Conservation (phyloP, 371 early-diverging fungal species). For the Vairimorpha apis region DNA sequence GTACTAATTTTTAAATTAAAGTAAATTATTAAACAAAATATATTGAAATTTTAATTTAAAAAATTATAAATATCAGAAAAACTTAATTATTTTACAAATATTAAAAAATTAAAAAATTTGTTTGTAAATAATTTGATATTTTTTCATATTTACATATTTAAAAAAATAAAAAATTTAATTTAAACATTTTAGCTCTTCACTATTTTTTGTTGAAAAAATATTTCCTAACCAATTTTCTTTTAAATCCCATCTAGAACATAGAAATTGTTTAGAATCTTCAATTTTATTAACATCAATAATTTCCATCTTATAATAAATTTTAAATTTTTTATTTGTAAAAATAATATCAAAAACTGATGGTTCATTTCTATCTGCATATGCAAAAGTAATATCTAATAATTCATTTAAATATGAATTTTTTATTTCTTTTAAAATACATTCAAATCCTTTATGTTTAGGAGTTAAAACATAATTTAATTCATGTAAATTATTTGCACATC, state of each 20-base stretch:
- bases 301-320: conserved; percentile 35
- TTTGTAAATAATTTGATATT: too few relatives aligned
- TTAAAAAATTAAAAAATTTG: too few relatives aligned
- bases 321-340: conserved; percentile 23
- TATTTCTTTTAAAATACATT: conserved; percentile 25
- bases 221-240: conserved; percentile 56
- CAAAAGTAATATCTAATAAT: conserved; percentile 59
- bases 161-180: too few relatives aligned
- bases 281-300: conserved; percentile 20
- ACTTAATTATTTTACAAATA: too few relatives aligned
- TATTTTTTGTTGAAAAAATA: too few relatives aligned
- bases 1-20: too few relatives aligned
- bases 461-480: conserved; percentile 68
- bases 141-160: too few relatives aligned
- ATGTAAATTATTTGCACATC: conserved; percentile 65
- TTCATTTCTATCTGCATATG: conserved; percentile 35
- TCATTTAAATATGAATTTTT: conserved; percentile 40
- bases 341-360: conserved; percentile 44
- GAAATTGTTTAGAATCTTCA: conserved; percentile 42
- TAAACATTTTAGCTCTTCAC: too few relatives aligned
- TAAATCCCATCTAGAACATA: conserved; percentile 45
- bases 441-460: conserved; percentile 74
- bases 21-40: background rate
- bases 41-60: background rate
- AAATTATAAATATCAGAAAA: background rate